Evolutionary conservation across 768 basidiomycete genomes (phyloP).

Genomic region (Pisolithus microcarpus): DNA sequence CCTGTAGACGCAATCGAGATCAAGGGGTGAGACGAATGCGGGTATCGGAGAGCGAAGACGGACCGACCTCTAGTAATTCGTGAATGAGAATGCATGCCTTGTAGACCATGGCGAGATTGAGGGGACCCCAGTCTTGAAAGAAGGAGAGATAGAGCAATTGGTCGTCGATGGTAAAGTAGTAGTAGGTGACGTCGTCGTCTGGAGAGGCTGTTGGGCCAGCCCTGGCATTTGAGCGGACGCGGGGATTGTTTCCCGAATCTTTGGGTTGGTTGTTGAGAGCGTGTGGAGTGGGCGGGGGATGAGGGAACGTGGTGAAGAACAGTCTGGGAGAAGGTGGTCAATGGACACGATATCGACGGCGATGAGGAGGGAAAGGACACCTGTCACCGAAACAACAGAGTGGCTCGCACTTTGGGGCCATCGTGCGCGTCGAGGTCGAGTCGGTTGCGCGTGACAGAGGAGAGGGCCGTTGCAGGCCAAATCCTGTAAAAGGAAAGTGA

Average conservation of each 20-base stretch:
- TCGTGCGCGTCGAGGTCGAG: too few relatives aligned
- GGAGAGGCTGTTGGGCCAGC: slow-evolving; percentile 58
- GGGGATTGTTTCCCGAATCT: slow-evolving; percentile 49
- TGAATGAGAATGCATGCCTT: slow-evolving; percentile 89
- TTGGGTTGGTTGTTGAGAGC: slow-evolving; percentile 53
- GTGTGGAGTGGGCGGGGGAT: slow-evolving; percentile 62
- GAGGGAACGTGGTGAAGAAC: slow-evolving; percentile 84
- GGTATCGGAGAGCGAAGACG: slow-evolving; percentile 15
- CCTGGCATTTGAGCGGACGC: slow-evolving; percentile 52
- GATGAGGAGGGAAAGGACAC: slow-evolving; percentile 30
- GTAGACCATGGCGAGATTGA: slow-evolving; percentile 90
- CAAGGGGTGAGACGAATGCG: slow-evolving; percentile 19
- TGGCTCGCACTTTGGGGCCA: slow-evolving; percentile 60
- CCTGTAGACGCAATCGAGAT: slow-evolving; percentile 38
- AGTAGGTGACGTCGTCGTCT: slow-evolving; percentile 71
- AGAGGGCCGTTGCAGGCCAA: too few relatives aligned
- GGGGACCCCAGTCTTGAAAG: slow-evolving; percentile 91
- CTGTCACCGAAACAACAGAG: slow-evolving; percentile 75
- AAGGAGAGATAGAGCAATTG: slow-evolving; percentile 88
- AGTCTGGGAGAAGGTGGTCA: slow-evolving; percentile 40
- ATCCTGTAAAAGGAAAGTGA: slow-evolving; percentile 29
- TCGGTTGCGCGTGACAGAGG: too few relatives aligned
- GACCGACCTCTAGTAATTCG: slow-evolving; percentile 71
- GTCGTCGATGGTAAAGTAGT: slow-evolving; percentile 92
- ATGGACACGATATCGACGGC: slow-evolving; percentile 4